These are phyloP conservation scores for Berkeleyomyces basicola DNA, from an alignment of 2,329 filamentous ascomycete species.

Conservation along the genomic window DNA sequence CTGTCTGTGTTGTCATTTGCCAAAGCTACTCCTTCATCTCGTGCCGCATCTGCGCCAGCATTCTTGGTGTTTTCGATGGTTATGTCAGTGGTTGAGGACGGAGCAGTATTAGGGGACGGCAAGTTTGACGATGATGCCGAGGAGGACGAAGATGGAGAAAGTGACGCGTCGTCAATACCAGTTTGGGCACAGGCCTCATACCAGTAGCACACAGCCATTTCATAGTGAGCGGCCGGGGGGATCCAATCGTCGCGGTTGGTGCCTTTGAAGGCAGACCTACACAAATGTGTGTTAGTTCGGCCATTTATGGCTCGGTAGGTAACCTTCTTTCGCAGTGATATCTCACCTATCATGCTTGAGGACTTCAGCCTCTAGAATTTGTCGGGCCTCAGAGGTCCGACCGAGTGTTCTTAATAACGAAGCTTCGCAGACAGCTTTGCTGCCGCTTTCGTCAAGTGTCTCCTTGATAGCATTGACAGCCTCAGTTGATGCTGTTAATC, in stretches of 20 bases:
- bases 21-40: not conserved
- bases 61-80: not conserved
- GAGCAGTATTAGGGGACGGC: not conserved
- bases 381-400: conserved; percentile 46
- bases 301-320: not conserved
- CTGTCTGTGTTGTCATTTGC: conserved; percentile 18
- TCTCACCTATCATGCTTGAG: conserved; percentile 45
- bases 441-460: conserved; percentile 43
- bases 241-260: conserved; percentile 51
- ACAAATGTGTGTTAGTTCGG: conserved; percentile 10
- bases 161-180: conserved; percentile 10
- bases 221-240: conserved; percentile 63
- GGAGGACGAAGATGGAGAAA: not conserved
- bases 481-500: conserved; percentile 33
- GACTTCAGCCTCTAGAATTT: conserved; percentile 46
- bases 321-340: not conserved
- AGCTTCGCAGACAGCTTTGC: conserved; percentile 49
- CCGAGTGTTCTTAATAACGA: conserved; percentile 49
- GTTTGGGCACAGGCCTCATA: conserved; percentile 37
- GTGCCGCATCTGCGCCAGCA: not conserved
- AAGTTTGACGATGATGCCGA: not conserved
- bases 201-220: conserved; percentile 73
- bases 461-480: conserved; percentile 29
- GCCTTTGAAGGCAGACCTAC: conserved; percentile 39
- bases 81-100: not conserved